These are phyloP conservation scores for Hypericum androsaemum DNA, from an alignment of 345 rosid species.

Conservation along the genomic window DNA sequence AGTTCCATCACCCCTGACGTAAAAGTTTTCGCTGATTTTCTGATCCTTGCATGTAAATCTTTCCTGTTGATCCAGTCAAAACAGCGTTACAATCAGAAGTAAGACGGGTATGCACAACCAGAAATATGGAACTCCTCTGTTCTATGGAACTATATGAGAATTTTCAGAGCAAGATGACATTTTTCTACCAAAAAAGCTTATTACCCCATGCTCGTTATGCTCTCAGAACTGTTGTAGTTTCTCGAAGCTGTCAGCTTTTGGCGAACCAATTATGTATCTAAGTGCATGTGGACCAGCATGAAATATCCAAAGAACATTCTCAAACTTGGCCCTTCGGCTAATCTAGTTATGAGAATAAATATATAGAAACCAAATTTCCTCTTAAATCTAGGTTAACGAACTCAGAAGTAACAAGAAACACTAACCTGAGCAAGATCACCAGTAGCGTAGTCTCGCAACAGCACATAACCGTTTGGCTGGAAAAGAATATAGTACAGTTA, in stretches of 20 bases:
- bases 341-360: too few species aligned
- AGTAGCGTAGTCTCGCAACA: constrained; percentile 77
- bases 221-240: too few species aligned
- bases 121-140: too few species aligned
- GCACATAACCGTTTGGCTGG: constrained; percentile 70
- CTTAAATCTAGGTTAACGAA: background rate
- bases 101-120: background rate
- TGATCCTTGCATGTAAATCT: constrained; percentile 78
- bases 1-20: constrained; percentile 94
- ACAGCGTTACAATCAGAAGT: background rate
- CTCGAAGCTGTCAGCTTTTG: too few species aligned
- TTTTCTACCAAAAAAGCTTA: too few species aligned
- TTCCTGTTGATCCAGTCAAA: constrained; percentile 47
- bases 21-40: constrained; percentile 74
- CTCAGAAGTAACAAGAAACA: background rate
- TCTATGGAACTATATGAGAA: too few species aligned
- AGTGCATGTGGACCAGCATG: too few species aligned
- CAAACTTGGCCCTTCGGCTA: too few species aligned
- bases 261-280: too few species aligned
- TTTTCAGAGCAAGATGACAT: too few species aligned
- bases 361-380: background rate
- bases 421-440: constrained; percentile 94
- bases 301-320: too few species aligned
- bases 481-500: constrained; percentile 4
- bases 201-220: too few species aligned